Base-by-base conservation (phyloP, 2,329 filamentous ascomycete species). In the Aureobasidium sp. region DNA sequence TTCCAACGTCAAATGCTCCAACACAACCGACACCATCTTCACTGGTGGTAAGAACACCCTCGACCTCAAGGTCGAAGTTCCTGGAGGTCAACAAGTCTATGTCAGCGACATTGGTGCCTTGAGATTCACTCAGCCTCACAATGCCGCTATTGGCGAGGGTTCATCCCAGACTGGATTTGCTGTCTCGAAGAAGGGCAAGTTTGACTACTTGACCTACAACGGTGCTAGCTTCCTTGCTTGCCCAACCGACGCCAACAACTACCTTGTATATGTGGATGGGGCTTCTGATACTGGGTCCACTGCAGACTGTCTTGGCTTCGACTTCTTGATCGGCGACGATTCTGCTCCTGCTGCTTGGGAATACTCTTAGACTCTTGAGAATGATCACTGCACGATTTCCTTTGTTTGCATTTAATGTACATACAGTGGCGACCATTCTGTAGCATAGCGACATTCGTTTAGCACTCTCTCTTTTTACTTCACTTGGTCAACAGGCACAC, bases 21-120 rank as follows among this genome's bases (percentile, higher is more conserved):
- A 47, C 54, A 41, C 62, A 63, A 64, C 63, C 39, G 34, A 50
- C 59, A 59, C 57, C 16, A 63, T 67, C 63, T 8, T 62, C 61
- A 59, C 34, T 27, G 32, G 63, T 54, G 44, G 63, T 10, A 42
- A 37, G 53, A 66, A 5, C 51, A 60, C n/a, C 42, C 67, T 60
- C 42, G 47, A 14, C 30, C 61, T 72, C 60, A 66, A 63, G 6
- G 65, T 67, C 45, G 59, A 60, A 27, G 70, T 71, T 13, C 66
- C 65, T 7, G 68, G 68, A 10, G 70, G 70, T 42, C 70, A 71
- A 65, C 65, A 66, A 61, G 63, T 70, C 57, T 73, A 69, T 66
- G 66, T 73, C 62, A 68, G 70, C 42, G 59, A 67, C 21, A 37
- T 59, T 47, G 70, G 71, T 49, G 61, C 62, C 7, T 61, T 73